Evolutionary conservation across 1,284 basidiomycete genomes (phyloP), one percentile per base, ranked within the genome.

Genomic region (Albatrellus sp.): DNA sequence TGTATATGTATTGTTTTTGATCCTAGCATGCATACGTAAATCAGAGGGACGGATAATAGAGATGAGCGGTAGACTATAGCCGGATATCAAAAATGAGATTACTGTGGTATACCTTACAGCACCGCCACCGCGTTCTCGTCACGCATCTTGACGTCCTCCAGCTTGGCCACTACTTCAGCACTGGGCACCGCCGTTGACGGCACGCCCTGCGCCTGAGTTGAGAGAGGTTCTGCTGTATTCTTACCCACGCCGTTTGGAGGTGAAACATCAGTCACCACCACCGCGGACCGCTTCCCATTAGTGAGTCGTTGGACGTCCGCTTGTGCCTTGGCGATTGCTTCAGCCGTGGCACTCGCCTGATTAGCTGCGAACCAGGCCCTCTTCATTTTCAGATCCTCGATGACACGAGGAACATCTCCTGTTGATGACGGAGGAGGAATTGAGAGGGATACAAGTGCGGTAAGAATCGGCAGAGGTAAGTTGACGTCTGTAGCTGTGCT

Each of bases 361-460:
- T 88, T 85, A 11, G 75, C 79, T 60, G 88, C 79, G 61, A 83
- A 98, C 92, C 93, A 98, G 37, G 84, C 75, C 66, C 90, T 92
- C 75, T 98, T 99, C 46, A 80, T 89, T 65, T 87, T 85, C 47
- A 99, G 71, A 60, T 97, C 90, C 57, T 90, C 84, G 49, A 98
- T 72, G 32, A 91, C 80, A 44, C 90, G 84, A 42, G 80, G 73
- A 30, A 94, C 73, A 57, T 98, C 94, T 11, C 73, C 69, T 40
- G 75, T 65, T 36, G 81, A 82, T 8, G 80, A 70, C 0, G 96
- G 96, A 17, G 92, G 88, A 24, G 91, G 81, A 57, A 99, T 98
- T 43, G 90, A 90, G 30, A 98, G 73, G 12, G 78, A 70, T 46
- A 96, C 74, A 40, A 99, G 77, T 1, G 93, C 94, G 36, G 84